A percentile compares a stretch with the other conserved stretches of the same genome.
Evolutionary conservation across 1,284 basidiomycete species (phyloP).

Genomic region (Ceratobasidium sp.): DNA sequence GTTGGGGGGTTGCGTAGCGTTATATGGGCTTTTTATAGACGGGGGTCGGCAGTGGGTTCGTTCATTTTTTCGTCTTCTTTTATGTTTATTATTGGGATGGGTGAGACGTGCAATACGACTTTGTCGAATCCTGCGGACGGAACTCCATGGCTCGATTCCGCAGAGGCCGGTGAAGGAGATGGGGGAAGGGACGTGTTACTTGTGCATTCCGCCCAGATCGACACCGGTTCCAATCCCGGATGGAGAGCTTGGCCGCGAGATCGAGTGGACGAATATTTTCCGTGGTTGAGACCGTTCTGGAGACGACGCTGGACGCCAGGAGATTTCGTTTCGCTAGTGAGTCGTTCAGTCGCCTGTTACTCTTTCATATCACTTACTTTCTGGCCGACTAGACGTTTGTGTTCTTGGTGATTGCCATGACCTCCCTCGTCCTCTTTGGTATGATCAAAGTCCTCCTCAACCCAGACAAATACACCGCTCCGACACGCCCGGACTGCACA

Average conservation of each 20-base stretch:
- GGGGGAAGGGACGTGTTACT: not conserved
- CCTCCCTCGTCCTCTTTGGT: not conserved
- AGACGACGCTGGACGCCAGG: constrained; percentile 1
- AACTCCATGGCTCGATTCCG: too few relatives aligned
- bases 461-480: constrained; percentile 61
- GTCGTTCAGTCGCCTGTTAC: not conserved
- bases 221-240: not conserved
- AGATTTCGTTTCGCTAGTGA: constrained; percentile 5
- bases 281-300: not conserved
- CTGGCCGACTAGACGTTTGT: not conserved
- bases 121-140: too few relatives aligned
- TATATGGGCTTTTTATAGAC: too few relatives aligned
- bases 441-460: not conserved
- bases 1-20: too few relatives aligned
- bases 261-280: not conserved
- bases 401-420: not conserved
- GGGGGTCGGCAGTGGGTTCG: too few relatives aligned
- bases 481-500: constrained; percentile 93
- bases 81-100: too few relatives aligned
- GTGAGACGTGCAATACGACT: too few relatives aligned
- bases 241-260: not conserved
- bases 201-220: not conserved
- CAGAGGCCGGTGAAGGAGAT: not conserved
- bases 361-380: not conserved
- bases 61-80: too few relatives aligned